phyloP scores from a whole-genome alignment of 371 early-diverging fungal species.

The Rhizopus arrhizus region DNA sequence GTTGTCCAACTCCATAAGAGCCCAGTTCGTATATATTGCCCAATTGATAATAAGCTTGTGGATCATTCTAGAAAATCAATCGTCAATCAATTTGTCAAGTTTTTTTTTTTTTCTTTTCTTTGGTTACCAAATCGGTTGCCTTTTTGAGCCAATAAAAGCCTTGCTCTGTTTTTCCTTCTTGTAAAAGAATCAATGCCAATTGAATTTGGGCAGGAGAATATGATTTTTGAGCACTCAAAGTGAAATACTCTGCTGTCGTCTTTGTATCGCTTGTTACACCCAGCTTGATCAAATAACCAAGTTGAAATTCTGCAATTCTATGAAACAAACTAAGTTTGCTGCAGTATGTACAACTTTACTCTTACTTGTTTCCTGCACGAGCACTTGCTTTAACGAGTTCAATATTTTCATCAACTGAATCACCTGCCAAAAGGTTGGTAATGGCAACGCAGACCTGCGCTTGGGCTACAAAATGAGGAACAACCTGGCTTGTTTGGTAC shows the following conservation, averaged over 20 bases:
- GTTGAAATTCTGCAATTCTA: conserved; percentile 27
- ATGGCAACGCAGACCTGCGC: conserved; percentile 67
- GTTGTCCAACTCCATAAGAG: conserved; percentile 24
- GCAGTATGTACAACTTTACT: neutral
- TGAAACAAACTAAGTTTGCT: neutral
- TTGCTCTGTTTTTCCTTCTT: conserved; percentile 30
- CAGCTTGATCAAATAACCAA: conserved; percentile 14
- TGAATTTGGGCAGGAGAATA: conserved; percentile 47
- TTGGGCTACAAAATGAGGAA: conserved; percentile 17
- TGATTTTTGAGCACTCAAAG: conserved; percentile 43
- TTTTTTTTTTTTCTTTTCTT: neutral
- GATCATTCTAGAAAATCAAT: conserved; percentile 31
- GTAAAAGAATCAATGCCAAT: conserved; percentile 34
- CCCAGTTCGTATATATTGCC: conserved; percentile 48
- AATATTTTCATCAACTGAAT: conserved; percentile 55
- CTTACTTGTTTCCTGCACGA: conserved; percentile 24
- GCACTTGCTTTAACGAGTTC: conserved; percentile 21
- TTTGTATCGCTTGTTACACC: conserved; percentile 35
- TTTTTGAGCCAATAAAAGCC: conserved; percentile 44
- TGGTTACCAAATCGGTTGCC: conserved; percentile 41
- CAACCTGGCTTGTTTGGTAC: conserved; percentile 8
- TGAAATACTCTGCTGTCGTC: conserved; percentile 34
- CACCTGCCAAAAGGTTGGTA: conserved; percentile 19
- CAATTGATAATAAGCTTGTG: conserved; percentile 42
- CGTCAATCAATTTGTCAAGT: conserved; percentile 1